Conservation (phyloP, 2,329 filamentous ascomycete species). For the Fonsecaea monophora region DNA sequence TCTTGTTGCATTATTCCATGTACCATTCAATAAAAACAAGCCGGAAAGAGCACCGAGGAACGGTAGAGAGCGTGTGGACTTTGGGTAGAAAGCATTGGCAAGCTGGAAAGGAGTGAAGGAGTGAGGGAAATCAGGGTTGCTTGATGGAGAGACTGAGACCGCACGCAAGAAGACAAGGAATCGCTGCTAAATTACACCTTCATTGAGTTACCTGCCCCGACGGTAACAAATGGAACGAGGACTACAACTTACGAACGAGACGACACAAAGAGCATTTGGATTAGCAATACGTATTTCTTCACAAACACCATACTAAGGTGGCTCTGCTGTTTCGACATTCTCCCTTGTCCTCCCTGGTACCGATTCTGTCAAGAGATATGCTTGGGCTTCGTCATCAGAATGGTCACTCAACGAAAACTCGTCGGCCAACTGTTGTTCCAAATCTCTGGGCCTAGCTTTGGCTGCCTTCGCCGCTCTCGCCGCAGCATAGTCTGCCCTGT, state of each 20-base stretch:
- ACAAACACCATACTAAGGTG: constrained; percentile 26
- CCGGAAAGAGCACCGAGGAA: not conserved
- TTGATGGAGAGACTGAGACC: not conserved
- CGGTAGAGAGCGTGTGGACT: not conserved
- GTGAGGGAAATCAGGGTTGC: not conserved
- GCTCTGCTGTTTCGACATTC: constrained; percentile 9
- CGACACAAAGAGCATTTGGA: not conserved
- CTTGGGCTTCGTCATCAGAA: constrained; percentile 31
- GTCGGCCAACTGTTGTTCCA: constrained; percentile 34
- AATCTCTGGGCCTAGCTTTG: constrained; percentile 22
- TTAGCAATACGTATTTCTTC: constrained; percentile 5
- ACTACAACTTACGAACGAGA: not conserved
- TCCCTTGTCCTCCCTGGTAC: constrained; percentile 8
- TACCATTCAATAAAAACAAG: constrained; percentile 23
- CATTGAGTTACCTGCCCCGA: not conserved
- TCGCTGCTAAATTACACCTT: not conserved
- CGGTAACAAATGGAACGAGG: not conserved
- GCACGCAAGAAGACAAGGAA: not conserved
- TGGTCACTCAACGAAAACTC: constrained; percentile 38
- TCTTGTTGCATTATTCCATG: constrained; percentile 37
- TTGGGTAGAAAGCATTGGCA: not conserved
- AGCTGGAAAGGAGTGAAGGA: not conserved
- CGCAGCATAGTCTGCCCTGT: constrained; percentile 30
- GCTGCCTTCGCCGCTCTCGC: constrained; percentile 13
- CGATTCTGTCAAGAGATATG: constrained; percentile 31